These are phyloP conservation scores for Grifola frondosa DNA, from an alignment of 1,284 basidiomycete species.

Conservation along the genomic window DNA sequence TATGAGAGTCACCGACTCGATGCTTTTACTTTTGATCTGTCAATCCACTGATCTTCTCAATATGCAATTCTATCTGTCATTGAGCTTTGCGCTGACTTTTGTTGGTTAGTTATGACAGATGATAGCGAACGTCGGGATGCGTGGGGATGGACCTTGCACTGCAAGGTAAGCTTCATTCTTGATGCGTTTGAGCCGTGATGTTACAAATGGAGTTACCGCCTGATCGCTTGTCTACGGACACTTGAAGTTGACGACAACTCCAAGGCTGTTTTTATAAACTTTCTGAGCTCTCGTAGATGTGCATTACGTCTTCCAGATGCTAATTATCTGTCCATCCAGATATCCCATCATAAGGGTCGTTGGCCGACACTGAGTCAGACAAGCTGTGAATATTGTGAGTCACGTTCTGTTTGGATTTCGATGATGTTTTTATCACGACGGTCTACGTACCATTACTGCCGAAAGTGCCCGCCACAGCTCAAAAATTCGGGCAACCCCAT, in stretches of 20 bases:
- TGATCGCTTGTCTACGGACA: conserved; percentile 45
- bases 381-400: conserved; percentile 41
- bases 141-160: no score
- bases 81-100: conserved; percentile 29
- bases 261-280: conserved; percentile 71
- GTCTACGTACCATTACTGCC: conserved; percentile 81
- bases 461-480: conserved; percentile 91
- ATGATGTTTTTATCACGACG: conserved; percentile 80
- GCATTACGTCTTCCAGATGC: conserved; percentile 5
- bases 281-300: conserved; percentile 39
- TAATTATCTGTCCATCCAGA: conserved; percentile 3
- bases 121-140: neutral
- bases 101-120: conserved; percentile 3
- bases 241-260: conserved; percentile 63
- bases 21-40: conserved; percentile 66
- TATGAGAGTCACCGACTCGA: conserved; percentile 67
- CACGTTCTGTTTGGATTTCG: conserved; percentile 4
- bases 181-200: conserved; percentile 23
- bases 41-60: conserved; percentile 57
- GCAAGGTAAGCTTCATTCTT: no score
- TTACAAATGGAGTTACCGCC: conserved; percentile 75
- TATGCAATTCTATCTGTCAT: conserved; percentile 2
- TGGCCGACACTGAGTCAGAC: no score
- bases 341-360: no score
- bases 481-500: conserved; percentile 72